Base-by-base conservation (phyloP, 1,284 basidiomycete genomes). In the Irpex sp. region DNA sequence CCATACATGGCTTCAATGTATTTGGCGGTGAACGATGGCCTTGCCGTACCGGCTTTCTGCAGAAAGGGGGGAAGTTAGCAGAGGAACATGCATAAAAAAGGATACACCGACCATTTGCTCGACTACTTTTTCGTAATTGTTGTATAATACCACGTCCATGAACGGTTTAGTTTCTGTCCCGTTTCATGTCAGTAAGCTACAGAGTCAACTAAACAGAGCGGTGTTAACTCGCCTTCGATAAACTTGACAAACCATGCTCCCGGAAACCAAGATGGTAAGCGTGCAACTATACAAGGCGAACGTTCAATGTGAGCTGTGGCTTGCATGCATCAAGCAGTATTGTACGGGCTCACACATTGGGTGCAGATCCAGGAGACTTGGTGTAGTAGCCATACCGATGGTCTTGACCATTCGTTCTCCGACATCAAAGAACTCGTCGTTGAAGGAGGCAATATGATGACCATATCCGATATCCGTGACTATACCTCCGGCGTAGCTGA, bases 191-290 rank as follows among this genome's bases (percentile, higher is more conserved):
- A 9, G 40, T 44, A n/a, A 44, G 40, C 8, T 11, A n/a, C 9
- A 9, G 40, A 11, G 8, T 9, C 8, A 11, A 11, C 40, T 44
- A 11, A 9, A 44, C n/a, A n/a, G 8, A 44, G n/a, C n/a, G 8
- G 8, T n/a, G 40, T 26, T 26, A 26, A 57, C 62, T 9, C n/a
- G 61, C 63, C 63, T 64, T 47, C 26, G 6, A 59, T 65, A 40
- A 65, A 67, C 13, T 63, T 63, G 37, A 66, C 66, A 64, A 69
- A 71, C 69, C 67, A 69, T 38, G 69, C 69, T 15, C 71, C 70
- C 7, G 71, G 71, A 58, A 71, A 67, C 71, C 71, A 72, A 52
- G 62, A 58, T 2, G 71, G 71, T 5, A 71, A 57, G 47, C 70
- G 61, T 56, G 67, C 65, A n/a, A 70, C 71, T 71, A 55, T 26